phyloP scores from a whole-genome alignment of 2,329 filamentous ascomycete species.

The Nemania sp. region DNA sequence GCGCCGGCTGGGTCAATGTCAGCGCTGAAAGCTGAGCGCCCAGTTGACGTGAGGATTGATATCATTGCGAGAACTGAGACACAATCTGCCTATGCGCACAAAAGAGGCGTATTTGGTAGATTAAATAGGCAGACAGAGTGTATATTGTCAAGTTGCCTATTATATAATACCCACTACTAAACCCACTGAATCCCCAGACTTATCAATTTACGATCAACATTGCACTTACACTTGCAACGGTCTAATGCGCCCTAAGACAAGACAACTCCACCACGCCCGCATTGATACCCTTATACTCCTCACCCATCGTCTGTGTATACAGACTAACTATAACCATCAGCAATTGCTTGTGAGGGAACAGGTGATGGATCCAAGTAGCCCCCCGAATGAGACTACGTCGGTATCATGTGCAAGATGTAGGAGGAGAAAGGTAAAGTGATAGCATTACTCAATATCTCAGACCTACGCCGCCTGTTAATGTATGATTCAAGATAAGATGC shows the following conservation, averaged over 20 bases:
- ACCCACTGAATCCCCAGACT: conserved; percentile 13
- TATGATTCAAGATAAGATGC: conserved; percentile 37
- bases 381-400: conserved; percentile 32
- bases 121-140: neutral
- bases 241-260: conserved; percentile 6
- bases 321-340: neutral
- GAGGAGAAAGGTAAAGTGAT: conserved; percentile 35
- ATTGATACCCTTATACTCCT: conserved; percentile 9
- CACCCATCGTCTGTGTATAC: neutral
- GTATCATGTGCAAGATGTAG: conserved; percentile 38
- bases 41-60: conserved; percentile 4
- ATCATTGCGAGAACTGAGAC: conserved; percentile 5
- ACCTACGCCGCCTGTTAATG: neutral
- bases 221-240: conserved; percentile 14
- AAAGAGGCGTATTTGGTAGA: neutral
- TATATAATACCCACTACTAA: conserved; percentile 19
- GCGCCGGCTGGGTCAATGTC: conserved; percentile 31
- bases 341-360: neutral
- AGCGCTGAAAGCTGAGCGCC: conserved; percentile 29
- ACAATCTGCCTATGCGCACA: conserved; percentile 2
- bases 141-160: neutral
- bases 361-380: conserved; percentile 25
- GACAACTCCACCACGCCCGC: conserved; percentile 20
- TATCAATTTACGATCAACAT: neutral
- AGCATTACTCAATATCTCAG: neutral